Evolutionary conservation across 148 eudicot species (phyloP), one percentile per base, ranked within the genome.

Genomic region (Polygonum aviculare): DNA sequence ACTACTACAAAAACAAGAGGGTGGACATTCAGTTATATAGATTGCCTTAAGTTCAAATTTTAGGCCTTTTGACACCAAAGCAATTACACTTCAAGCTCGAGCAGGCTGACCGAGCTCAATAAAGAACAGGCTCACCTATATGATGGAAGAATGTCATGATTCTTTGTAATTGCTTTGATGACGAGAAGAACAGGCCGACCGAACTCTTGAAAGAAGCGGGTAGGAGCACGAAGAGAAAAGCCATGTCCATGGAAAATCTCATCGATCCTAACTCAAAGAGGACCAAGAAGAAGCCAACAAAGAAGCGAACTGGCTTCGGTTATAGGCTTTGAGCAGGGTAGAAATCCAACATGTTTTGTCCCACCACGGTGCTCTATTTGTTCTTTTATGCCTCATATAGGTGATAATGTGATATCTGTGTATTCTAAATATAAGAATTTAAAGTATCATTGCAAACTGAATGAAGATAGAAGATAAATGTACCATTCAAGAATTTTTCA

Each of bases 181-280:
- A 95, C 48, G 97, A 92, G 84, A 95, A 92, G 91, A 90, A 80
- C 76, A 88, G 99, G 86, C 87, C 90, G 26, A 87, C 90, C 0
- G 97, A 92, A 83, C 93, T 95, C 54, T 76, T 95, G 82, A 95
- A 93, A 87, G 97, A 92, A 83, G 96, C 97, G 22, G 99, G 99
- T 51, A 86, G 86, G 86, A 87, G 94, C 75, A 80, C 94, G 36
- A 95, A 87, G 84, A 87, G 89, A 62, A 93, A 91, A 78, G 93
- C 93, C 36, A 95, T 90, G 80, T 95, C 99, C 12, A 88, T 95
- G 18, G 97, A 95, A 63, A 95, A 87, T 82, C 91, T 95, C 3
- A 92, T 92, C 4, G 99, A 94, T 79, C 96, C 97, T 7, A 91
- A 87, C 76, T 84, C 96, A 5, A 90, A 86, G 83, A 89, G 96